Evolutionary conservation across 129 eudicot genomes (phyloP), one percentile per base, ranked within the genome.

Genomic region (Helichrysum umbraculigerum): DNA sequence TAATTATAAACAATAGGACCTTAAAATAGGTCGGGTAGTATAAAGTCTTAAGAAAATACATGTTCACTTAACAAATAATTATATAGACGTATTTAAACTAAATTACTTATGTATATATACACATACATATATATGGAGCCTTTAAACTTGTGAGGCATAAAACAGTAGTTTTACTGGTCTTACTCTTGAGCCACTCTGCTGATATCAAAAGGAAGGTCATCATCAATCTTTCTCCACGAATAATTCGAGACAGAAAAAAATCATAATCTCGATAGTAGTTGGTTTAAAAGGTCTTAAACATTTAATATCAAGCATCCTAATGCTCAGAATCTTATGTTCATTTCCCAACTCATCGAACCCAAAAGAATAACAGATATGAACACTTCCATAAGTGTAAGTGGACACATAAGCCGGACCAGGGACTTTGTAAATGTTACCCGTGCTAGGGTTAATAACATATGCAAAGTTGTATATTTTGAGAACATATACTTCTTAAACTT

Each of bases 391-490:
- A 8, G 35, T 30, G 51, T 54, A 39, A 17, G 2, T 34, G 6
- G 29, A 21, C 28, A 11, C 61, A 8, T 56, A 52, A 51, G 21
- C 66, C 5, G 17, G 39, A 12, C 44, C 35, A 12, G 52, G 72
- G 5, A 71, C 66, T 35, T 79, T 50, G 5, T 61, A 25, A 12
- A 71, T 2, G 28, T 47, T 25, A 62, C 8, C 60, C 0, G 66
- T 79, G 66, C 72, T 72, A 9, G 68, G 83, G 21, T 79, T 79
- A 25, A 79, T 1, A 66, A 72, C 41, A 8, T 62, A 71, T 4
- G 83, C 83, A 44, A 62, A 79, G 52, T 47, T 63, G 29, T 72
- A n/a, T n/a, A n/a, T n/a, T n/a, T n/a, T n/a, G n/a, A n/a, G n/a
- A n/a, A n/a, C n/a, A n/a, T n/a, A n/a, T n/a, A n/a, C n/a, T n/a